phyloP scores from a whole-genome alignment of 495 filamentous ascomycete genomes.

The Lasiosphaeriaceae sp. region DNA sequence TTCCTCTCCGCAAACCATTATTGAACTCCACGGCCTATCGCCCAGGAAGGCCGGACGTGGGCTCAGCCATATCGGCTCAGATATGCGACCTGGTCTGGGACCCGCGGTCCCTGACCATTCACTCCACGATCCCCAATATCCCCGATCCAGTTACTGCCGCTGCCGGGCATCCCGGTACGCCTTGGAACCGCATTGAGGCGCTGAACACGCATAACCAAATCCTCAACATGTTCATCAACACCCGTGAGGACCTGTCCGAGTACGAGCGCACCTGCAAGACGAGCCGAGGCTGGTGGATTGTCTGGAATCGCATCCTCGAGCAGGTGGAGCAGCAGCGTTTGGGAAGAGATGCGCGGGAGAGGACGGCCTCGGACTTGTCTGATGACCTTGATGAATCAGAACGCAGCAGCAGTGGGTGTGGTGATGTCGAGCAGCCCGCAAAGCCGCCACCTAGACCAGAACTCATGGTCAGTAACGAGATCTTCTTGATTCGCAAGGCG shows the following conservation, averaged over 20 bases:
- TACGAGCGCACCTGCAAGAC: slow-evolving; percentile 90
- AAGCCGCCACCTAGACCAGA: neutral
- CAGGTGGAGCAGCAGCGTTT: slow-evolving; percentile 10
- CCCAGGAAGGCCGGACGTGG: slow-evolving; percentile 40
- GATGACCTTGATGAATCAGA: neutral
- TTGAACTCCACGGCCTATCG: slow-evolving; percentile 58
- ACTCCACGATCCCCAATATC: slow-evolving; percentile 87
- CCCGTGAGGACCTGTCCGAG: slow-evolving; percentile 55
- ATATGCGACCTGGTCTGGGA: slow-evolving; percentile 90
- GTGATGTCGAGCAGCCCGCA: neutral
- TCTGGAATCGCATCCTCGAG: slow-evolving; percentile 75
- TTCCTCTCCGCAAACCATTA: slow-evolving; percentile 70
- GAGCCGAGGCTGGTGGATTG: slow-evolving; percentile 89
- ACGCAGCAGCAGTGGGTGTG: neutral
- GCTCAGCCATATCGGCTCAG: slow-evolving; percentile 35
- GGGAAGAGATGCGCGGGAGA: neutral
- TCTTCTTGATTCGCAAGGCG: slow-evolving; percentile 75
- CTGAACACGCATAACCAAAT: slow-evolving; percentile 86
- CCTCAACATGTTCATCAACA: slow-evolving; percentile 66
- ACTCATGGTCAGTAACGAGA: slow-evolving; percentile 54
- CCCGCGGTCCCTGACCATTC: slow-evolving; percentile 66
- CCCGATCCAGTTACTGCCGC: slow-evolving; percentile 51
- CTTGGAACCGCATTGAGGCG: slow-evolving; percentile 81
- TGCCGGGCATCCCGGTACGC: neutral
- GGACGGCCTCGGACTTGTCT: neutral